phyloP scores from a whole-genome alignment of 768 basidiomycete genomes.

The Hortiboletus flavorubellus region DNA sequence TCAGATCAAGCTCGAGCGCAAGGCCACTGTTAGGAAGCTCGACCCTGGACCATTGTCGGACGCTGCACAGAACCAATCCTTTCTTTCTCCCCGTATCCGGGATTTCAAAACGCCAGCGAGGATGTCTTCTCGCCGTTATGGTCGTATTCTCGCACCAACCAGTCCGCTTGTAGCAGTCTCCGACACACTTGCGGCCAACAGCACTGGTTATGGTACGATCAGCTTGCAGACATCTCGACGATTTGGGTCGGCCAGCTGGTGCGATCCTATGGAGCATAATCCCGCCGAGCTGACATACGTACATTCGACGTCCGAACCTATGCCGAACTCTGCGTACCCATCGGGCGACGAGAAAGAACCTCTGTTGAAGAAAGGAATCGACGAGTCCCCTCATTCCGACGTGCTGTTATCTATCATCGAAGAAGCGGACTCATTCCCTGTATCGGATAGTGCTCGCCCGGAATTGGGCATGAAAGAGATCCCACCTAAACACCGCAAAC shows the following conservation, averaged over 20 bases:
- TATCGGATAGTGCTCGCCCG: not conserved
- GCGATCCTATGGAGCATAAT: not conserved
- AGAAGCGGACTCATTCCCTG: not conserved
- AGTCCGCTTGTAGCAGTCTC: not conserved
- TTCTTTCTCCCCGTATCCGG: conserved; percentile 23
- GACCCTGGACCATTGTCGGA: not conserved
- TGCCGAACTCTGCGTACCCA: not conserved
- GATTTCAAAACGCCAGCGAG: conserved; percentile 10
- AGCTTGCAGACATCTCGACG: not conserved
- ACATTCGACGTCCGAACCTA: conserved; percentile 15
- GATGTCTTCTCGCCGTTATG: conserved; percentile 18
- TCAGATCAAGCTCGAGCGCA: conserved; percentile 26
- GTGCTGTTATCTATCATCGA: conserved; percentile 12
- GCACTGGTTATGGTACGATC: not conserved
- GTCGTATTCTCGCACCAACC: not conserved
- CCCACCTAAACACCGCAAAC: not conserved
- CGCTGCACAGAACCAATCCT: not conserved
- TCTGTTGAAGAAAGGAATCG: conserved; percentile 1
- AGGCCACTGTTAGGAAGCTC: conserved; percentile 19
- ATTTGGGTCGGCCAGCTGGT: not conserved
- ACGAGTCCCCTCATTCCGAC: conserved; percentile 13
- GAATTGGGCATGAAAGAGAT: not conserved
- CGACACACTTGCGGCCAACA: not conserved
- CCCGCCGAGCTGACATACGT: not conserved
- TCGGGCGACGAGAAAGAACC: conserved; percentile 7